Conservation (phyloP, 352 stramenopile genomes). For the Discostella stelligera region DNA sequence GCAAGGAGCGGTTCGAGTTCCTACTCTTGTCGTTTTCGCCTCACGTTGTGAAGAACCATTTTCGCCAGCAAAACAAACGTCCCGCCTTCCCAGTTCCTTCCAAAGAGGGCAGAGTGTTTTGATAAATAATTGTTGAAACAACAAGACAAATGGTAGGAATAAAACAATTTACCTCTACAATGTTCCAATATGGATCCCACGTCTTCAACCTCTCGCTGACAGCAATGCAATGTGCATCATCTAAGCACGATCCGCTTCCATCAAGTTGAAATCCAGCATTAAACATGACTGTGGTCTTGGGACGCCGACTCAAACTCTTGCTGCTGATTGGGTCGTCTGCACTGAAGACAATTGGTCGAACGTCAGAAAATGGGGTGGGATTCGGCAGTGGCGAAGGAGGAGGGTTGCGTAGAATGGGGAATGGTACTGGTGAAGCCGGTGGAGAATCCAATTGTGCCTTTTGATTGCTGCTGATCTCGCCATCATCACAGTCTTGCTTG, state of each 20-base stretch:
- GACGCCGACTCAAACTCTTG: slow-evolving; percentile 25
- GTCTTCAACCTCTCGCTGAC: slow-evolving; percentile 38
- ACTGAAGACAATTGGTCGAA: slow-evolving; percentile 25
- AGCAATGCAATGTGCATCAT: slow-evolving; percentile 33
- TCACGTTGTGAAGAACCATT: neutral
- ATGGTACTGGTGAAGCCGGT: slow-evolving; percentile 19
- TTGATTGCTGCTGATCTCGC: slow-evolving; percentile 1
- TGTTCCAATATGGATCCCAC: slow-evolving; percentile 76
- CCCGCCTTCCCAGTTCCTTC: slow-evolving; percentile 23
- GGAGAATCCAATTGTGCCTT: neutral
- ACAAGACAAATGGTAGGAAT: neutral
- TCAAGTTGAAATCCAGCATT: slow-evolving; percentile 39
- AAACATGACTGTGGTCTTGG: slow-evolving; percentile 16
- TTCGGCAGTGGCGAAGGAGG: slow-evolving; percentile 13
- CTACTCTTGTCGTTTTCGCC: slow-evolving; percentile 21
- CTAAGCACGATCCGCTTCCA: slow-evolving; percentile 27
- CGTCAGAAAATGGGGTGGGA: slow-evolving; percentile 24
- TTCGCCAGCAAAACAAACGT: neutral
- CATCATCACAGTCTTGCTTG: neutral
- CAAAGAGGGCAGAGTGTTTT: neutral
- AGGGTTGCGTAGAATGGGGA: slow-evolving; percentile 12
- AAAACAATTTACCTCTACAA: slow-evolving; percentile 34
- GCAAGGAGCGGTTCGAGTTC: slow-evolving; percentile 38
- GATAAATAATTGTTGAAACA: neutral
- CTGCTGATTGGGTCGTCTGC: slow-evolving; percentile 24